Evolutionary conservation across 495 filamentous ascomycete species (phyloP), one percentile per base, ranked within the genome.

Genomic region (Aspergillus bridgeri): DNA sequence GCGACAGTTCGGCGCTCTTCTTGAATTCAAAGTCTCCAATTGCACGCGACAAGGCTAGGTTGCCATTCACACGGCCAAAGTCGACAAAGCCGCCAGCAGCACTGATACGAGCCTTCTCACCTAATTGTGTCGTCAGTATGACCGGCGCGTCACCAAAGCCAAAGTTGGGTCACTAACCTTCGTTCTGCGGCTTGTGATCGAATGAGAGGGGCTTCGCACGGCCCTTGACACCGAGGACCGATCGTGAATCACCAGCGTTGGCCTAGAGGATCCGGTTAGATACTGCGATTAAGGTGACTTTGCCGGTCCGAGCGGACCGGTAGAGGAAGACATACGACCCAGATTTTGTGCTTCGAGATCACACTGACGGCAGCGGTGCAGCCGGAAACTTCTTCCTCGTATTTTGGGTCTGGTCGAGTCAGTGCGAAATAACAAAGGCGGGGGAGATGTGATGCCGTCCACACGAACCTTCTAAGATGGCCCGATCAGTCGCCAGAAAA

Each of bases 21-120:
- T 98, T 98, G 82, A 98, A 98, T 72, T 98, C 94, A 67, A 98
- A 98, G 76, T 98, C 94, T 61, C 94, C 94, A 67, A 98, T 97
- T 61, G 94, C 94, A 69, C 94, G 87, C 49, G 95, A 98, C 42
- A 98, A 81, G n/a, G 94, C 94, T 49, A 98, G 85, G 70, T 98
- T 98, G 64, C 94, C 94, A 70, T 98, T 98, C 61, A 98, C 94
- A 67, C 94, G 89, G 50, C 92, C 94, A 66, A 98, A 98, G 75
- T 98, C 94, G 63, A 98, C 94, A 67, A 98, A 98, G 47, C 94
- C 94, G 65, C 94, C 94, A 3, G 94, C 94, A 33, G 93, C 93
- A 63, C 84, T 89, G 69, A 98, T 98, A 69, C 94, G 82, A 48
- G 94, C 91, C 77, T 96, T 98, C 74, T 98, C 94, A 70, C 87